Percentiles rank a stretch among this genome's conserved stretches.
These are phyloP conservation scores for Russula sp. DNA, from an alignment of 768 basidiomycete genomes.

Conservation along the genomic window DNA sequence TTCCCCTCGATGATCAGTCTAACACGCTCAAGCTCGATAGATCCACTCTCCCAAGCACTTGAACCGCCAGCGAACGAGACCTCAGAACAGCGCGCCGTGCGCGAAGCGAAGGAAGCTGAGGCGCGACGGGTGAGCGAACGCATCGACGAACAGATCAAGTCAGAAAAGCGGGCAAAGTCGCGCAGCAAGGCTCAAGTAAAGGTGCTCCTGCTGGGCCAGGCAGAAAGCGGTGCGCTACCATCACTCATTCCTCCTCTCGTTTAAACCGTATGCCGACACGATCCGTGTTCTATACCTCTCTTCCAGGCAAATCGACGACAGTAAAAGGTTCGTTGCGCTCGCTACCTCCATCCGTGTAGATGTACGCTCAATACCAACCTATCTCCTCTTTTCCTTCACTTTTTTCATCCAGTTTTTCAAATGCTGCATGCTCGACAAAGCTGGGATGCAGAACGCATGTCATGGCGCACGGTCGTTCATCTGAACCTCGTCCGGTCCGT, in stretches of 20 bases:
- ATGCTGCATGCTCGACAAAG: constrained; percentile 16
- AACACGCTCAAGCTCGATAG: not conserved
- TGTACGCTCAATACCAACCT: not conserved
- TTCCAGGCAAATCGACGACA: constrained; percentile 15
- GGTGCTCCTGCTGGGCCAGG: constrained; percentile 33
- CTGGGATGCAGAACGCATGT: constrained; percentile 68
- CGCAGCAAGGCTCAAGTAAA: constrained; percentile 31
- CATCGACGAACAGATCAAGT: constrained; percentile 33
- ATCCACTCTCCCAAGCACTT: constrained; percentile 8
- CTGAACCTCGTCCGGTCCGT: constrained; percentile 52
- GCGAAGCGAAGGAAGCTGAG: constrained; percentile 31
- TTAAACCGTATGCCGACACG: not conserved
- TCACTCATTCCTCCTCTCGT: not conserved
- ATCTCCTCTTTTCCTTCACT: not conserved
- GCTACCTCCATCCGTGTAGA: not conserved
- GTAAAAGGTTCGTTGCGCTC: constrained; percentile 14
- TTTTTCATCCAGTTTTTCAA: constrained; percentile 15
- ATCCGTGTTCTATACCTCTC: not conserved
- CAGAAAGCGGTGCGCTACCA: constrained; percentile 24
- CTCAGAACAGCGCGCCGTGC: constrained; percentile 28
- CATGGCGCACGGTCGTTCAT: constrained; percentile 75
- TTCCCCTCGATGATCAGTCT: constrained; percentile 10
- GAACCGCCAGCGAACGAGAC: constrained; percentile 20
- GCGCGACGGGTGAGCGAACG: constrained; percentile 32
- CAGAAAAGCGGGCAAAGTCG: constrained; percentile 22